Evolutionary conservation across 2,329 filamentous ascomycete genomes (phyloP).

Genomic region (Colletotrichum chlorophyti): DNA sequence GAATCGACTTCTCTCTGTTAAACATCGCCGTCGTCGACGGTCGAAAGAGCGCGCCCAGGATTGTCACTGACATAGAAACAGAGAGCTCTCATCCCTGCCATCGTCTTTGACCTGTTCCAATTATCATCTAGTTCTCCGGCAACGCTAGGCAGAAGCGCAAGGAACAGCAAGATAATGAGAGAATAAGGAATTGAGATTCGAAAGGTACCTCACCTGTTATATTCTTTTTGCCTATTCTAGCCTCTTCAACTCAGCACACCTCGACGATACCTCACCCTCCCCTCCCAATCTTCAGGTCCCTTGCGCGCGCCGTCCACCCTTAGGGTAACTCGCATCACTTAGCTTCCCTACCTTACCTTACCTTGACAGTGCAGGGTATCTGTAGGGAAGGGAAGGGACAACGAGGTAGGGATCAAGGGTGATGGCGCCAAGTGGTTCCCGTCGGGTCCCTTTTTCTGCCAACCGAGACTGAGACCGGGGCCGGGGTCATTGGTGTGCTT

Average conservation of each 20-base stretch:
- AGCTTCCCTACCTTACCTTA: no score
- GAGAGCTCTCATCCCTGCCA: slow-evolving; percentile 24
- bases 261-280: slow-evolving; percentile 1
- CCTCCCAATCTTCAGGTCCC: slow-evolving; percentile 5
- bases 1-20: slow-evolving; percentile 4
- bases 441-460: slow-evolving; percentile 15
- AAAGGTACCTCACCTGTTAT: slow-evolving; percentile 11
- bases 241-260: neutral
- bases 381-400: no score
- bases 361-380: no score
- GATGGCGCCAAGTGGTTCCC: slow-evolving; percentile 3
- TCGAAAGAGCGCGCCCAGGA: no score
- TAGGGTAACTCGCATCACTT: no score
- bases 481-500: no score
- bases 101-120: slow-evolving; percentile 13
- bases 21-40: no score
- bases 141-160: slow-evolving; percentile 1
- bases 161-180: slow-evolving; percentile 1
- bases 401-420: no score
- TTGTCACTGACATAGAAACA: neutral
- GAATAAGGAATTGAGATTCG: no score
- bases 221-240: neutral
- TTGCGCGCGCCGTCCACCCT: slow-evolving; percentile 6
- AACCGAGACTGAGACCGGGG: no score
- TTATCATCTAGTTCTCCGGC: slow-evolving; percentile 7